A percentile compares a stretch with the other conserved stretches of the same genome.
Conservation (phyloP, 306 rosid genomes). For the Acacia acuminata region DNA sequence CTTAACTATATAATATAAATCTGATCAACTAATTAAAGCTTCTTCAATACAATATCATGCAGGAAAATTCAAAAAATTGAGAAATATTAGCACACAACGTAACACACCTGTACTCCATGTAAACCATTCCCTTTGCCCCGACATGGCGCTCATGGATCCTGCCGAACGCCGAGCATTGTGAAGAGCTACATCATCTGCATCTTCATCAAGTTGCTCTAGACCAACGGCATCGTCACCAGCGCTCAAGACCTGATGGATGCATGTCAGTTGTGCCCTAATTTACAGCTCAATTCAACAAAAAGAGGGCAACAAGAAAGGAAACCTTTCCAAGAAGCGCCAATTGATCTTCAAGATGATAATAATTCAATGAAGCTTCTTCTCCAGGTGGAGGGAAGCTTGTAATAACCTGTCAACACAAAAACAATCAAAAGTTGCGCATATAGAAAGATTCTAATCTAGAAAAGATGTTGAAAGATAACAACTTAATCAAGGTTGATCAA, state of each 20-base stretch:
- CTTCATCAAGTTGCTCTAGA: slow-evolving; percentile 89
- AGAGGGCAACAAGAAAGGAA: slow-evolving; percentile 25
- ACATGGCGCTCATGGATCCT: slow-evolving; percentile 92
- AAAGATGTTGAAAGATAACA: slow-evolving; percentile 5
- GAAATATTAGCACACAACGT: slow-evolving; percentile 14
- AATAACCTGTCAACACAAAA: slow-evolving; percentile 64
- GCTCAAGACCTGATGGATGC: slow-evolving; percentile 64
- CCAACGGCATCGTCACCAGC: slow-evolving; percentile 94
- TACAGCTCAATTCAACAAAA: slow-evolving; percentile 17
- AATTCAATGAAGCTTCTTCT: slow-evolving; percentile 72
- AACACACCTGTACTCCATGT: slow-evolving; percentile 89
- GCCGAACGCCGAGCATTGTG: slow-evolving; percentile 61
- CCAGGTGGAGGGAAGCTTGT: slow-evolving; percentile 95
- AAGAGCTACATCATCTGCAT: slow-evolving; percentile 84
- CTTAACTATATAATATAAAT: background rate
- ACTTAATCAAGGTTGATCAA: background rate
- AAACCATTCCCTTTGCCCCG: slow-evolving; percentile 94
- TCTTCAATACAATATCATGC: background rate
- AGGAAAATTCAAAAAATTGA: slow-evolving; percentile 7
- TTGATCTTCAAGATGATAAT: slow-evolving; percentile 76
- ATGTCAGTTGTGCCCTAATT: slow-evolving; percentile 26
- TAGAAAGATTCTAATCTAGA: slow-evolving; percentile 14
- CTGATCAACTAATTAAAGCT: background rate
- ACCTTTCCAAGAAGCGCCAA: slow-evolving; percentile 88
- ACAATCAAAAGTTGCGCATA: slow-evolving; percentile 22